Evolutionary conservation across 805 yeast genomes (phyloP), one percentile per base, ranked within the genome.

Genomic region (Candida boleticola): DNA sequence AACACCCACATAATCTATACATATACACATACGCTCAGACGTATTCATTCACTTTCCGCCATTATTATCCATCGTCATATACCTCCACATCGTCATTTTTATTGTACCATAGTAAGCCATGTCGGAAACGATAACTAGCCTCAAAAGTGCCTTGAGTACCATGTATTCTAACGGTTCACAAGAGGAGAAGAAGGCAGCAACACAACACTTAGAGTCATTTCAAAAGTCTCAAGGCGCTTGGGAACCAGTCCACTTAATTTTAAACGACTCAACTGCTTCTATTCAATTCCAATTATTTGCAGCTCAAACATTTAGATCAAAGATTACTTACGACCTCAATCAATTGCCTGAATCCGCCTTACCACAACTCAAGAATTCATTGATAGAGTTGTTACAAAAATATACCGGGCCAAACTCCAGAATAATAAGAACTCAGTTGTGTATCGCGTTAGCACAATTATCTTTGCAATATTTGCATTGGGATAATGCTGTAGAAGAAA

Each of bases 291-390:
- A 81, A 53, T 71, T 93, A 54, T 93, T 95, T 67, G 84, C 92
- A 13, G 85, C 97, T 0, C 99, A 95, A 60, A 93, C 99, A 0
- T 66, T 93, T 47, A 73, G 97, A 47, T 82, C 90, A 34, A 90
- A 83, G 57, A 77, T 89, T 39, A 85, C 86, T 10, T 90, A 87
- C 60, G 98, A 93, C 63, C 69, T 92, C 49, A 48, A 45, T 42
- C 98, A 93, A 62, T 64, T 93, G 4, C 86, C 89, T 0, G 69
- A 63, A 19, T 76, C 73, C 3, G 70, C 80, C n/a, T 63, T 81
- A 39, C 52, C 64, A 14, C 76, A 74, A n/a, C 73, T 93, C 44
- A 87, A 89, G 55, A 77, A 79, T 42, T 78, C 89, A 1, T 57
- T 90, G 36, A 63, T 93, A 22, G 66, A 72, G 9, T 68, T 88